These are phyloP conservation scores for Lasiosphaeriaceae sp. DNA, from an alignment of 495 filamentous ascomycete species.

Conservation along the genomic window DNA sequence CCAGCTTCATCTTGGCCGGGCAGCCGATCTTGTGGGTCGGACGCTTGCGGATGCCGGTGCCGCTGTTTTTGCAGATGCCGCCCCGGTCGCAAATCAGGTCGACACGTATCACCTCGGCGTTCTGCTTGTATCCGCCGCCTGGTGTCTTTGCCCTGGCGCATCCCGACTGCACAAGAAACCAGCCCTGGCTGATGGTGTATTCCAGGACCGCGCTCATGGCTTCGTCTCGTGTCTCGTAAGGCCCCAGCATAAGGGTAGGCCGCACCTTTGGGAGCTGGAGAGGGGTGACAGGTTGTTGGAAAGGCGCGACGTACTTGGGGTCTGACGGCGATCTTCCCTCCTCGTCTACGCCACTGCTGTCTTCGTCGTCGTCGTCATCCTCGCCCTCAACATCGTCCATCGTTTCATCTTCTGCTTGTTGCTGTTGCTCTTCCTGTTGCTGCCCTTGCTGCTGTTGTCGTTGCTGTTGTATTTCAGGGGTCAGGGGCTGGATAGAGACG, in stretches of 20 bases:
- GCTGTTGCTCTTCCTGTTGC: not conserved
- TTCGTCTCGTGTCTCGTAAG: conserved; percentile 22
- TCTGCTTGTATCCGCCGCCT: conserved; percentile 9
- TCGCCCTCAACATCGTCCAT: not conserved
- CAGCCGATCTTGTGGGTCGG: conserved; percentile 23
- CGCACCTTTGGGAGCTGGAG: conserved; percentile 19
- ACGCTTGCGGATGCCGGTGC: conserved; percentile 23
- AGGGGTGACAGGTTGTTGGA: conserved; percentile 12
- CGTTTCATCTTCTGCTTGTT: not conserved
- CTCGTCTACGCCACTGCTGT: not conserved
- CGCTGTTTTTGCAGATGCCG: conserved; percentile 23
- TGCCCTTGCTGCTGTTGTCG: not conserved
- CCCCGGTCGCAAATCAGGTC: conserved; percentile 27
- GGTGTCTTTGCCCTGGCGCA: conserved; percentile 15
- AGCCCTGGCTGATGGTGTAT: conserved; percentile 28
- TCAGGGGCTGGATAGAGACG: not conserved
- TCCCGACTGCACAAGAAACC: conserved; percentile 22
- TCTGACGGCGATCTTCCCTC: not conserved
- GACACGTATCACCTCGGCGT: conserved; percentile 17
- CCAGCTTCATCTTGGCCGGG: conserved; percentile 22
- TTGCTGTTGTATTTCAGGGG: not conserved
- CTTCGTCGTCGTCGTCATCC: conserved; percentile 6
- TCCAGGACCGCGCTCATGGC: conserved; percentile 14
- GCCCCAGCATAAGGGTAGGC: conserved; percentile 23
- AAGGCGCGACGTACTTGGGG: conserved; percentile 6